Conservation (phyloP, 2,329 filamentous ascomycete genomes). For the Alternaria gaisen region DNA sequence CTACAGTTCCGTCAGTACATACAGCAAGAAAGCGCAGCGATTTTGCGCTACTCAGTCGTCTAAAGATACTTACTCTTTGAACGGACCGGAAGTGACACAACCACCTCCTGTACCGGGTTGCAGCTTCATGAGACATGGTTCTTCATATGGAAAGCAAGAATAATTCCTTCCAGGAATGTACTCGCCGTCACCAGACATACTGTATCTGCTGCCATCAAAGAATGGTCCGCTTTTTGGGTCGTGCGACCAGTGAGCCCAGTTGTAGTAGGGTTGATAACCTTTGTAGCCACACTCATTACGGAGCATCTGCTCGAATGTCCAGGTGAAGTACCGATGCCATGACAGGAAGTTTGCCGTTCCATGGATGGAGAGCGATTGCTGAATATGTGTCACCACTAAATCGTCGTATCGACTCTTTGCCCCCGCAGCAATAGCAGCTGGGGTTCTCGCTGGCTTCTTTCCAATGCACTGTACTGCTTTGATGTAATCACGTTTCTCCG, state of each 20-base stretch:
- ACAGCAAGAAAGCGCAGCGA: not conserved
- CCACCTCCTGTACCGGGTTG: constrained; percentile 61
- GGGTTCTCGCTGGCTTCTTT: constrained; percentile 34
- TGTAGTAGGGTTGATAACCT: constrained; percentile 58
- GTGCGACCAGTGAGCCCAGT: constrained; percentile 59
- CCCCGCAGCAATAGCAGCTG: constrained; percentile 30
- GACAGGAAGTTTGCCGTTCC: constrained; percentile 42
- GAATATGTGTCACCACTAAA: constrained; percentile 45
- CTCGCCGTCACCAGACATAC: constrained; percentile 57
- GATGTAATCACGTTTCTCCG: constrained; percentile 41
- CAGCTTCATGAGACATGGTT: constrained; percentile 14
- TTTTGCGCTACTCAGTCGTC: not conserved
- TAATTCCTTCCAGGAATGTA: constrained; percentile 37
- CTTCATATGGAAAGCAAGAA: constrained; percentile 32
- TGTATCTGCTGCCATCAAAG: constrained; percentile 63
- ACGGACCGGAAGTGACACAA: constrained; percentile 62
- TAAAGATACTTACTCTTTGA: constrained; percentile 51
- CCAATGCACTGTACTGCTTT: constrained; percentile 42
- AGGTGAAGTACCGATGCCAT: constrained; percentile 55
- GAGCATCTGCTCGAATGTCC: constrained; percentile 53
- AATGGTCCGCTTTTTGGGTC: constrained; percentile 59
- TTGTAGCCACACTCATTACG: constrained; percentile 54
- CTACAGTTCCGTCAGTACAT: constrained; percentile 14
- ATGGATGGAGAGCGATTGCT: constrained; percentile 41
- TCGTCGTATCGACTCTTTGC: constrained; percentile 45